These are phyloP conservation scores for Lagenidium giganteum DNA, from an alignment of 352 stramenopile genomes.

Conservation along the genomic window DNA sequence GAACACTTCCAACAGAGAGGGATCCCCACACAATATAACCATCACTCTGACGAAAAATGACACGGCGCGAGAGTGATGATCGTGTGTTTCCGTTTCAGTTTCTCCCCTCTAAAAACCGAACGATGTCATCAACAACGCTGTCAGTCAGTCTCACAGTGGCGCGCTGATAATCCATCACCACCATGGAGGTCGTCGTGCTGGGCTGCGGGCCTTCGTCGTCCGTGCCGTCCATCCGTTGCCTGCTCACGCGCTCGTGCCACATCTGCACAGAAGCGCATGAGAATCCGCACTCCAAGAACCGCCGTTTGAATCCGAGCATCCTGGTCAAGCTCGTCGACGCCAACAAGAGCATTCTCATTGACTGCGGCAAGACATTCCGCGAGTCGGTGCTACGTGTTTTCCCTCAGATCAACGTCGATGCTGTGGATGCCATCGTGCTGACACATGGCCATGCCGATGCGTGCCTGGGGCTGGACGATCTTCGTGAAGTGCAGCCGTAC, in stretches of 20 bases:
- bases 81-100: too few relatives aligned
- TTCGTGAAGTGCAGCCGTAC: conserved; percentile 72
- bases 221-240: conserved; percentile 71
- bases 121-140: too few relatives aligned
- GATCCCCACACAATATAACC: too few relatives aligned
- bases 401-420: conserved; percentile 33
- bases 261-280: conserved; percentile 66
- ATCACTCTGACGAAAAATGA: too few relatives aligned
- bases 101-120: too few relatives aligned
- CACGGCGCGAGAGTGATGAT: too few relatives aligned
- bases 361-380: conserved; percentile 89
- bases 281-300: conserved; percentile 71
- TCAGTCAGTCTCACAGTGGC: too few relatives aligned
- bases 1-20: too few relatives aligned
- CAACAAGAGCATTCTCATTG: conserved; percentile 66
- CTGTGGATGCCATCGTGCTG: conserved; percentile 70
- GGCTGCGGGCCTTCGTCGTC: conserved; percentile 81
- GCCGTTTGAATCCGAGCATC: conserved; percentile 73
- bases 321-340: conserved; percentile 48
- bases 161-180: too few relatives aligned
- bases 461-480: conserved; percentile 76
- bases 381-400: conserved; percentile 67
- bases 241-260: conserved; percentile 45
- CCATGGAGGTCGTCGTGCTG: conserved; percentile 79
- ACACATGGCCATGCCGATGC: conserved; percentile 87